Evolutionary conservation across 2,329 filamentous ascomycete genomes (phyloP).

Genomic region (Tolypocladium tropicale): DNA sequence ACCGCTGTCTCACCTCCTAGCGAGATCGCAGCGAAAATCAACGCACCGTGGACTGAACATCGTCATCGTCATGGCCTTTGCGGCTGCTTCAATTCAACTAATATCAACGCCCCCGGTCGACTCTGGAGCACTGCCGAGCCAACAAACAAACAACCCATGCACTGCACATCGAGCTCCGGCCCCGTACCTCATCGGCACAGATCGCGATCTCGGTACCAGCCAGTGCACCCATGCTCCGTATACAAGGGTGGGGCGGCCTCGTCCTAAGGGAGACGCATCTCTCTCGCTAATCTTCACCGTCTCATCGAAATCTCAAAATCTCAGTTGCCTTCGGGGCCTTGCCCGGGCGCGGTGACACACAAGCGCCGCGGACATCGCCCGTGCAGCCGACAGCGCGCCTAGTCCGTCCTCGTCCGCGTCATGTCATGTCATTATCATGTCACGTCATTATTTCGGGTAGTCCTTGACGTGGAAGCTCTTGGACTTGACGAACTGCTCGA

Average conservation of each 20-base stretch:
- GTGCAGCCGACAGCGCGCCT: background rate
- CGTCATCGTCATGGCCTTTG: background rate
- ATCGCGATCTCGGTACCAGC: background rate
- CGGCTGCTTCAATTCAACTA: background rate
- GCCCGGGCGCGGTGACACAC: background rate
- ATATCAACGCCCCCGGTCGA: background rate
- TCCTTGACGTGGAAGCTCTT: constrained; percentile 95
- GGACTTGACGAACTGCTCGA: constrained; percentile 90
- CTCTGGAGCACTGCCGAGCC: background rate
- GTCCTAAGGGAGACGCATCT: background rate
- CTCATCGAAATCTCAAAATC: background rate
- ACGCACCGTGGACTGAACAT: background rate
- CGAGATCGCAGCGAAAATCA: background rate
- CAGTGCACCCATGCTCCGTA: background rate
- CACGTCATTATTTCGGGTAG: constrained; percentile 45
- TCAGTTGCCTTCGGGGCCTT: background rate
- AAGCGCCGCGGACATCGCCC: background rate
- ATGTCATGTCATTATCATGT: constrained; percentile 19
- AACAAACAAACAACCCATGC: background rate
- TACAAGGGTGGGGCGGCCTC: background rate
- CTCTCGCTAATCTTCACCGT: constrained; percentile 2
- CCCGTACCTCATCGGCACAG: background rate
- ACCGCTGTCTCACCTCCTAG: background rate
- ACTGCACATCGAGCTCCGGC: background rate
- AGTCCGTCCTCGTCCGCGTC: background rate